Percentiles rank a stretch among this genome's conserved stretches.
Conservation (phyloP, 306 rosid species). For the Ziziphus jujuba region DNA sequence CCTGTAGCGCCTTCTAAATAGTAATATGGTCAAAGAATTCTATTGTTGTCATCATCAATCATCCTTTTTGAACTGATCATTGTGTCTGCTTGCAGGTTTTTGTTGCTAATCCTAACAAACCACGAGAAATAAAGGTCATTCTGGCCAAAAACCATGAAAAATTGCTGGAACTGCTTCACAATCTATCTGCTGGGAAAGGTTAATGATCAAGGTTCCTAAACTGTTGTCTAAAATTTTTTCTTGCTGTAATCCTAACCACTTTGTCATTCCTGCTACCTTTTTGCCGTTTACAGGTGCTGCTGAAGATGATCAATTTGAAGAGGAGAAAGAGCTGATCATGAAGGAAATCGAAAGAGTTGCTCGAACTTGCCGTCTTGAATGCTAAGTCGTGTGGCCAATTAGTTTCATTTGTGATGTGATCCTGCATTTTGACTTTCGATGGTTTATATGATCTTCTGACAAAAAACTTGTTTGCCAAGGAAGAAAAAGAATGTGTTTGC, state of each 20-base stretch:
- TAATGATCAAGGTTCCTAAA: constrained; percentile 5
- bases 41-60: constrained; percentile 2
- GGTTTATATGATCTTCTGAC: constrained; percentile 23
- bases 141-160: constrained; percentile 73
- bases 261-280: neutral
- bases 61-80: constrained; percentile 8
- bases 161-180: constrained; percentile 69
- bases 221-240: neutral
- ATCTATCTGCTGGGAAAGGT: constrained; percentile 88
- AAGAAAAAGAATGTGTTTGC: neutral
- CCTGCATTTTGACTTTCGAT: constrained; percentile 15
- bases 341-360: constrained; percentile 65
- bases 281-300: constrained; percentile 65
- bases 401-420: constrained; percentile 21
- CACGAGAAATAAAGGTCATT: constrained; percentile 76
- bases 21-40: neutral
- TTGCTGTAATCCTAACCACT: neutral
- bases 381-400: constrained; percentile 27
- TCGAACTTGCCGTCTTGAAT: constrained; percentile 12
- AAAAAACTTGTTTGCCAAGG: neutral
- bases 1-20: neutral
- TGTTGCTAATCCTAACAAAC: constrained; percentile 92
- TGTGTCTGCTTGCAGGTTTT: constrained; percentile 56
- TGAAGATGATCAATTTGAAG: constrained; percentile 96
- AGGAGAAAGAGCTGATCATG: constrained; percentile 87